phyloP scores from a whole-genome alignment of 2,329 filamentous ascomycete genomes.

The Dothidotthia symphoricarpi region DNA sequence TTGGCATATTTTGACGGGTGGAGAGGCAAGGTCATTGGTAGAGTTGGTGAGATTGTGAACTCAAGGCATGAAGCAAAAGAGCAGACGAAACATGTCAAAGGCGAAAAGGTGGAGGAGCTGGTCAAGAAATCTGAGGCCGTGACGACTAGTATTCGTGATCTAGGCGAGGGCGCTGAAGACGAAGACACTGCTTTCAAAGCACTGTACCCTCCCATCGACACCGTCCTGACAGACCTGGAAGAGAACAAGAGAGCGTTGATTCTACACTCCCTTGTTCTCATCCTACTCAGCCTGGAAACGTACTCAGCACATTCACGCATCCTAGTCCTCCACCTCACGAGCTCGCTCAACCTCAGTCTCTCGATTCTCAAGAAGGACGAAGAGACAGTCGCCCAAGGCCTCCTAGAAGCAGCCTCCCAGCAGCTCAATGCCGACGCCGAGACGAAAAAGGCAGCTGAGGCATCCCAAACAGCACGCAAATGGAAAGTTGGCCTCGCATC shows the following conservation, averaged over 20 bases:
- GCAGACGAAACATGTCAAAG: constrained; percentile 27
- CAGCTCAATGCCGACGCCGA: constrained; percentile 76
- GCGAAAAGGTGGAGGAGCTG: constrained; percentile 18
- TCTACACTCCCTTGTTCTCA: constrained; percentile 68
- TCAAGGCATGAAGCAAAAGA: constrained; percentile 36
- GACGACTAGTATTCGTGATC: constrained; percentile 25
- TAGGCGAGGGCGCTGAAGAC: constrained; percentile 28
- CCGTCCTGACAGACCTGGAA: constrained; percentile 54
- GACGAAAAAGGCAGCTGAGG: constrained; percentile 67
- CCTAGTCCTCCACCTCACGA: constrained; percentile 67
- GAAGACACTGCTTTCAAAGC: constrained; percentile 43
- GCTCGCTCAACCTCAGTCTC: constrained; percentile 67
- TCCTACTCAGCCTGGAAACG: constrained; percentile 73
- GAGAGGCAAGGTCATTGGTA: constrained; percentile 67
- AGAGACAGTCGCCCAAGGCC: constrained; percentile 67
- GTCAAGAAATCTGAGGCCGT: constrained; percentile 32
- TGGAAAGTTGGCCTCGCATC: constrained; percentile 86
- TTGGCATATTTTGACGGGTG: constrained; percentile 76
- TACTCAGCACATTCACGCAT: constrained; percentile 73
- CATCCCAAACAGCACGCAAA: constrained; percentile 63
- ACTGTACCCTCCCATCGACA: constrained; percentile 45
- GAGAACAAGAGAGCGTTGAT: constrained; percentile 65
- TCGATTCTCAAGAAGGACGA: constrained; percentile 69
- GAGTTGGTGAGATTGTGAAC: constrained; percentile 65
- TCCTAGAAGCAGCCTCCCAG: constrained; percentile 68